Percentiles rank a stretch among this genome's conserved stretches.
These are phyloP conservation scores for Paramecium biaurelia DNA, from an alignment of 73 alveolate species.

Conservation along the genomic window DNA sequence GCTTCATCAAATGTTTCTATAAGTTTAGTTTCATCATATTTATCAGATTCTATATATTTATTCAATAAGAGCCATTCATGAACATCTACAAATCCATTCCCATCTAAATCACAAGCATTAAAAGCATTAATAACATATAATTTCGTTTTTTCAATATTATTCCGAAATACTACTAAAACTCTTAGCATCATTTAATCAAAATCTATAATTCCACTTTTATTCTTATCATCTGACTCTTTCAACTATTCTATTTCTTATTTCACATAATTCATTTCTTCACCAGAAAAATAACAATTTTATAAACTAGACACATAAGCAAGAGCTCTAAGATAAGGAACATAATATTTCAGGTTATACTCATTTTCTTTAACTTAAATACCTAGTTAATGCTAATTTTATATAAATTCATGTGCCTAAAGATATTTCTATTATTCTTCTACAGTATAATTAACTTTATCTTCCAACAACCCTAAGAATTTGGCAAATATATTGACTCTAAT, in stretches of 20 bases:
- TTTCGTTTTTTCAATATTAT: slow-evolving; percentile 44
- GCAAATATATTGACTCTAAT: slow-evolving; percentile 58
- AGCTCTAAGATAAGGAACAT: slow-evolving; percentile 45
- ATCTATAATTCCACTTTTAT: slow-evolving; percentile 54
- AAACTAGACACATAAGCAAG: slow-evolving; percentile 13
- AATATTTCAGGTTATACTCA: slow-evolving; percentile 10
- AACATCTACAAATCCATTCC: slow-evolving; percentile 45
- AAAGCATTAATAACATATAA: slow-evolving; percentile 51
- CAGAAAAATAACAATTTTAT: background rate
- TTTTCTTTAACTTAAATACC: slow-evolving; percentile 42
- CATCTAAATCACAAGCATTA: slow-evolving; percentile 62
- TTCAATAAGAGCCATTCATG: slow-evolving; percentile 57
- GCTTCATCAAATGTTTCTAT: slow-evolving; percentile 32
- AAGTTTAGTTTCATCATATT: slow-evolving; percentile 52
- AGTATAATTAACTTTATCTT: slow-evolving; percentile 25
- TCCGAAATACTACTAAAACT: slow-evolving; percentile 7
- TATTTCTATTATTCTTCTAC: slow-evolving; percentile 45
- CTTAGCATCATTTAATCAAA: slow-evolving; percentile 47
- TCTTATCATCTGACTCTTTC: slow-evolving; percentile 46
- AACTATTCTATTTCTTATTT: slow-evolving; percentile 42
- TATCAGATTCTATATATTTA: slow-evolving; percentile 48
- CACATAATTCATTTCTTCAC: slow-evolving; percentile 29
- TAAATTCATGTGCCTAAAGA: slow-evolving; percentile 37
- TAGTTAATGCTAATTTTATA: background rate
- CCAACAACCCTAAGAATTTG: slow-evolving; percentile 35